Evolutionary conservation across 2,329 filamentous ascomycete species (phyloP).

Genomic region (Phialophora chinensis): DNA sequence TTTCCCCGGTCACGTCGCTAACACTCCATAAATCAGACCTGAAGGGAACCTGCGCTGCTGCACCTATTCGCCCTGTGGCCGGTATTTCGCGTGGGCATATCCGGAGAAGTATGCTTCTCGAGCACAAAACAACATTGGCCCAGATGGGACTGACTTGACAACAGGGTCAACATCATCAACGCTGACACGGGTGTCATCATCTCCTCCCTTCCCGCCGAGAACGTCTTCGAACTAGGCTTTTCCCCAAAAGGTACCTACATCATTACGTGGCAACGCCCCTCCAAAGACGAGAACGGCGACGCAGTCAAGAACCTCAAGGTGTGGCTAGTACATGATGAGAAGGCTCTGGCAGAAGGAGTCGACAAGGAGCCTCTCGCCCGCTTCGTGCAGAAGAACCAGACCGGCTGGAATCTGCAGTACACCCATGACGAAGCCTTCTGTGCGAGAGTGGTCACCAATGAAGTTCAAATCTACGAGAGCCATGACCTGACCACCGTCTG

Average conservation of each 20-base stretch:
- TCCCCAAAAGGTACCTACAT: conserved; percentile 90
- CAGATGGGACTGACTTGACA: conserved; percentile 10
- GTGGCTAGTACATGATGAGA: conserved; percentile 81
- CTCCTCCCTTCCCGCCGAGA: conserved; percentile 75
- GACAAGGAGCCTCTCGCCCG: conserved; percentile 76
- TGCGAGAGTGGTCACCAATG: conserved; percentile 91
- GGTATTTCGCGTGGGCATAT: conserved; percentile 94
- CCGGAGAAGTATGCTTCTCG: conserved; percentile 65
- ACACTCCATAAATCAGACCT: conserved; percentile 61
- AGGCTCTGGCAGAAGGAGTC: conserved; percentile 62
- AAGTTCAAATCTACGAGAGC: conserved; percentile 96
- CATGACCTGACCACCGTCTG: conserved; percentile 83
- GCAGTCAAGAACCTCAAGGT: conserved; percentile 96
- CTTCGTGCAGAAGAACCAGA: conserved; percentile 95
- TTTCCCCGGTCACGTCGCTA: conserved; percentile 16
- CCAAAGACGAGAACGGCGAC: conserved; percentile 91
- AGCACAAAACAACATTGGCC: not conserved
- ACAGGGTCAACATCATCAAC: conserved; percentile 81
- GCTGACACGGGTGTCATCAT: conserved; percentile 75
- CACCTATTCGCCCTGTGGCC: conserved; percentile 92
- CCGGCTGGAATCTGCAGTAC: conserved; percentile 97
- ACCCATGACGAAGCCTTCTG: conserved; percentile 92
- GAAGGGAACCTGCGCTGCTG: conserved; percentile 95
- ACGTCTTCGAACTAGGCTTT: conserved; percentile 94
- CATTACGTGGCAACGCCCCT: conserved; percentile 94